These are phyloP conservation scores for Corylus americana DNA, from an alignment of 306 rosid species.

Conservation along the genomic window DNA sequence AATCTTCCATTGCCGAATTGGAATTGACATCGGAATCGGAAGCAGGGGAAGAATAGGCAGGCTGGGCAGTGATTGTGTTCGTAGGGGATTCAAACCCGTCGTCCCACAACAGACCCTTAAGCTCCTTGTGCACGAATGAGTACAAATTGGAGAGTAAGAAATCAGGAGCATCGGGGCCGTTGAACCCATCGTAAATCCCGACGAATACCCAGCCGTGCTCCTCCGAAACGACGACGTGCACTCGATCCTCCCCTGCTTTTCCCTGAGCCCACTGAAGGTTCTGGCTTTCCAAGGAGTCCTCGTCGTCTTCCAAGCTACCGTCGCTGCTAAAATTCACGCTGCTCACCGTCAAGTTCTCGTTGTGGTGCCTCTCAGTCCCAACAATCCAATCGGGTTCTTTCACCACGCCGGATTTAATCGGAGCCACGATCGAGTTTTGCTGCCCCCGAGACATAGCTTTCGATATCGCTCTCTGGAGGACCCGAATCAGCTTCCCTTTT, in stretches of 20 bases:
- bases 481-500: constrained; percentile 57
- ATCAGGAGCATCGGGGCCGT: constrained; percentile 98
- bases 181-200: constrained; percentile 96
- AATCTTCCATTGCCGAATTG: constrained; percentile 32
- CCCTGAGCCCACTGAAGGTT: constrained; percentile 99
- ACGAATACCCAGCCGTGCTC: constrained; percentile 99
- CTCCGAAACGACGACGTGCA: constrained; percentile 94
- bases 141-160: constrained; percentile 74
- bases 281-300: constrained; percentile 63
- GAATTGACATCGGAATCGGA: constrained; percentile 11
- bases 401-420: constrained; percentile 54
- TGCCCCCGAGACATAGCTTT: constrained; percentile 67
- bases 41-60: constrained; percentile 37
- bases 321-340: constrained; percentile 90
- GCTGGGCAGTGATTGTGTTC: constrained; percentile 15
- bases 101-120: constrained; percentile 90
- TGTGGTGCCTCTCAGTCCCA: constrained; percentile 53
- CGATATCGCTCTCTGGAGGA: constrained; percentile 64
- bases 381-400: constrained; percentile 81
- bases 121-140: constrained; percentile 69
- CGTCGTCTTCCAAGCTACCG: constrained; percentile 84
- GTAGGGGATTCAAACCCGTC: constrained; percentile 40
- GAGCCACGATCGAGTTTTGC: constrained; percentile 71
- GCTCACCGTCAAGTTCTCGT: constrained; percentile 78
- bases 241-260: constrained; percentile 97